These are phyloP conservation scores for Dimocarpus longan DNA, from an alignment of 345 rosid species.

Conservation along the genomic window DNA sequence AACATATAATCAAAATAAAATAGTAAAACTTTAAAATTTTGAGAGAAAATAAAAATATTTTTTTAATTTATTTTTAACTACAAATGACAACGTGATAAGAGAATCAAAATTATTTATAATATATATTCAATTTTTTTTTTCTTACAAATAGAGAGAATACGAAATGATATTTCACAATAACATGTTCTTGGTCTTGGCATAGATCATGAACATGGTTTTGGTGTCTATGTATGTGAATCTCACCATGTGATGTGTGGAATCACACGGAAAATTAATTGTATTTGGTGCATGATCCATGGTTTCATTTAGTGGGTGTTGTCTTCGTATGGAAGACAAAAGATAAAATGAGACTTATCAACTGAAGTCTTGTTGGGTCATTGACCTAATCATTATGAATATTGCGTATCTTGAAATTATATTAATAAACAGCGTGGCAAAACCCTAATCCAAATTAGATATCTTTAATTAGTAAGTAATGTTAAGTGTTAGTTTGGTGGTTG, in stretches of 20 bases:
- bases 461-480: neutral
- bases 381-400: conserved; percentile 4
- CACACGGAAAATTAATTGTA: neutral
- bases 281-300: neutral
- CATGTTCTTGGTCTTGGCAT: neutral
- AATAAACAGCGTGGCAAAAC: neutral
- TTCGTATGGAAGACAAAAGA: neutral
- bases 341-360: neutral
- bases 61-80: no score
- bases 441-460: neutral
- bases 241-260: neutral
- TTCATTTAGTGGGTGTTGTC: neutral
- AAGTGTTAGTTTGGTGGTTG: neutral
- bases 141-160: no score
- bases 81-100: no score
- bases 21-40: no score
- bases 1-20: no score
- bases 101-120: no score
- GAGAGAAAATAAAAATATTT: no score
- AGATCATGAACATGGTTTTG: neutral
- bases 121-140: no score
- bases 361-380: neutral
- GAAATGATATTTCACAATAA: neutral
- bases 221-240: neutral
- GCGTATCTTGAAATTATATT: neutral